Base-by-base conservation (phyloP, 371 early-diverging fungal species). In the Synchytrium microbalum region DNA sequence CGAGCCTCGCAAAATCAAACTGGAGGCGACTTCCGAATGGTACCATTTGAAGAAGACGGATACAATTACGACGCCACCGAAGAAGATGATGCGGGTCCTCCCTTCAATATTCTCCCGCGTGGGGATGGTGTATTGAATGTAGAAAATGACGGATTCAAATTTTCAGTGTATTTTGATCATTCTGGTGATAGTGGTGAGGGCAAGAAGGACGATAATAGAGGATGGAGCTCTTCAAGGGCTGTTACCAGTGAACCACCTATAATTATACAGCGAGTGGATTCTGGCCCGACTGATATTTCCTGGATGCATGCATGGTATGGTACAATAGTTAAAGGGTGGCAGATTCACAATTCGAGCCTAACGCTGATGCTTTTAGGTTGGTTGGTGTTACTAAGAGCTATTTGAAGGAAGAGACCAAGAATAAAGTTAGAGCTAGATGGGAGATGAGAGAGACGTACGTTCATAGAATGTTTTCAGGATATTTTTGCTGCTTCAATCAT, bases 91-190 rank as follows among this genome's bases (percentile, higher is more conserved):
- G 14, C 27, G 38, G 54, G 67, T 53, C 70, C 68, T 16, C 65
- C 60, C 25, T 77, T 75, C 66, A 75, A 74, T 63, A 66, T 79
- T 26, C 63, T 77, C 5, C 79, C 77, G 13, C 60, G 69, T 30
- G 68, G 67, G 59, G 64, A 73, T 60, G 61, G 24, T 46, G 51
- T 27, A 32, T 54, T 74, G 33, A 38, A 60, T 24, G 72, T 77
- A 52, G 62, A 72, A 58, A 67, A 70, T 69, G 67, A 75, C 19
- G 64, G 53, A 19, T 26, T 32, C 24, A 70, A 64, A 56, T 76
- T 69, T 55, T 24, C 61, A 1, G 69, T 75, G 33, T 61, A 32
- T 38, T 71, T 71, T 66, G 71, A 72, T 58, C 53, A 59, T 31
- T 26, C 61, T 33, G 8, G 28, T 3, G 32, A 27, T 27, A 52